Evolutionary conservation across 169 alveolate species (phyloP), one percentile per base, ranked within the genome.

Genomic region (Plasmodium yoelii): DNA sequence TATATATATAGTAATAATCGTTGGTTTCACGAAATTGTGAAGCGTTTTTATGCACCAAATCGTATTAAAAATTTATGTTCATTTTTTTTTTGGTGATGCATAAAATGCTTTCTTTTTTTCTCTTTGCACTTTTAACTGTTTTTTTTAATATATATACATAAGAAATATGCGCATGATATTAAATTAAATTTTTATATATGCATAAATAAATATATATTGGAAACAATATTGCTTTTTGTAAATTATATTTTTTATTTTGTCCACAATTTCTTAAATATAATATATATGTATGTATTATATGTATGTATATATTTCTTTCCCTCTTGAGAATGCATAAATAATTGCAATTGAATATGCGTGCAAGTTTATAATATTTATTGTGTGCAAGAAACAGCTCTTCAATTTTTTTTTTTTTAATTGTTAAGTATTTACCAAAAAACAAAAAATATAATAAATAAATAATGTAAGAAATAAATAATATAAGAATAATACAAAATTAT

Each of bases 11-110:
- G 47, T 65, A 65, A 65, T n/a, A 42, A 10, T 64, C 19, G 65
- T 74, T 73, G 47, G 57, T 61, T 64, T 42, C n/a, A 47, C 15
- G 6, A 49, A 42, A 68, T 15, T 57, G 55, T 63, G 44, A 49
- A 61, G 67, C 61, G 59, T 60, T 74, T 74, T 74, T 34, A 67
- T 74, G 88, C 88, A 74, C 88, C 73, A 74, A 60, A 18, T 49
- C 28, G 18, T 57, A 73, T 46, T 28, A 24, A n/a, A 57, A 49
- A 46, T n/a, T 15, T n/a, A 34, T 68, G n/a, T 67, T 67, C 22
- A 42, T 68, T 68, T 46, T 46, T 24, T 47, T 24, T 26, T 68
- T 42, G 26, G 57, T 73, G 55, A 24, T 61, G 24, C 63, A 73
- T 39, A 73, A 26, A 51, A 42, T 44, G 49, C 18, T 42, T 72